These are phyloP conservation scores for Cornus florida DNA, from an alignment of 148 eudicot species.

Conservation along the genomic window DNA sequence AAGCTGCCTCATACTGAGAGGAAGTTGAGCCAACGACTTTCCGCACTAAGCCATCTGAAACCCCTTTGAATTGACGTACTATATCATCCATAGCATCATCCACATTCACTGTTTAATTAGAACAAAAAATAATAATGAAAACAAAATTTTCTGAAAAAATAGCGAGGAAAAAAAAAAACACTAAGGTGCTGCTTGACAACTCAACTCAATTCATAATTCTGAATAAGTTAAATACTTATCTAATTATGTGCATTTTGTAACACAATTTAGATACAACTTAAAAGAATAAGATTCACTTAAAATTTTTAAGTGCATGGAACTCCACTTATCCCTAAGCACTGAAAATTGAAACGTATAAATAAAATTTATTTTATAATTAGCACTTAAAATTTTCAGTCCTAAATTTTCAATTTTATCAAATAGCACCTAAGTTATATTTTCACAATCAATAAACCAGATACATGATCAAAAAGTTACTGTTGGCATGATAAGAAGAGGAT, in stretches of 20 bases:
- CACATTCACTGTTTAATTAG: conserved; percentile 65
- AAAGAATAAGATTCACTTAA: too few relatives aligned
- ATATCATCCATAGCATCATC: conserved; percentile 99
- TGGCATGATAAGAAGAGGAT: neutral
- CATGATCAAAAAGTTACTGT: neutral
- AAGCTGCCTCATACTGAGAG: conserved; percentile 33
- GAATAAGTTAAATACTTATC: too few relatives aligned
- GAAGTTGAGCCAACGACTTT: conserved; percentile 71
- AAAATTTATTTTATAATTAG: too few relatives aligned
- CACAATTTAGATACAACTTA: too few relatives aligned
- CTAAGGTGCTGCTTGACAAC: too few relatives aligned
- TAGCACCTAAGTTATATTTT: neutral
- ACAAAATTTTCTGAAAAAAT: neutral
- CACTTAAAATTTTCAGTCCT: too few relatives aligned
- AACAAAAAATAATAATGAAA: conserved; percentile 5
- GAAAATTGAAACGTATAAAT: too few relatives aligned
- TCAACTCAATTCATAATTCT: neutral
- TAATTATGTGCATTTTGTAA: too few relatives aligned
- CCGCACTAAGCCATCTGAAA: conserved; percentile 72
- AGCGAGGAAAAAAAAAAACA: neutral
- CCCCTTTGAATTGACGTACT: conserved; percentile 94
- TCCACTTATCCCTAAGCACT: too few relatives aligned
- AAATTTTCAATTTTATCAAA: too few relatives aligned
- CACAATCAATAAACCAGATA: neutral
- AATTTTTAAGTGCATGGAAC: too few relatives aligned